Percentiles rank a stretch among this genome's conserved stretches.
Conservation (phyloP, 2,329 filamentous ascomycete species). For the Hysterium pulicare region DNA sequence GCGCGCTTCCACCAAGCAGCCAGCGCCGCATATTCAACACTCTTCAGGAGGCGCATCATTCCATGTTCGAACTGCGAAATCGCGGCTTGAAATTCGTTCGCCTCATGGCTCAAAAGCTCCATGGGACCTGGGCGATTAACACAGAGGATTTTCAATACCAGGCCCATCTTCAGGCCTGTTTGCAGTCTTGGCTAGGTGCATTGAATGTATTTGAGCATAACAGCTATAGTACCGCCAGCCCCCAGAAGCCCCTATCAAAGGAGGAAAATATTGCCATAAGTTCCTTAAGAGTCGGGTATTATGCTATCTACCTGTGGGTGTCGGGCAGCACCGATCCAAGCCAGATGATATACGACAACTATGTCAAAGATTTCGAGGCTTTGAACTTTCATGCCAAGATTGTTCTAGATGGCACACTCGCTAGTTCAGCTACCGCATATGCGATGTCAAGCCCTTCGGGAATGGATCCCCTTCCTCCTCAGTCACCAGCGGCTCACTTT, state of each 20-base stretch:
- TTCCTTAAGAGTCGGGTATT: conserved; percentile 10
- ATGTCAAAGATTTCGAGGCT: conserved; percentile 16
- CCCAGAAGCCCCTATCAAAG: conserved; percentile 11
- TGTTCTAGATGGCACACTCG: conserved; percentile 11
- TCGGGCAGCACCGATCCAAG: conserved; percentile 9
- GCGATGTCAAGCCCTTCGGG: not conserved
- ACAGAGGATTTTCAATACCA: conserved; percentile 9
- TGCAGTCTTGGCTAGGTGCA: conserved; percentile 14
- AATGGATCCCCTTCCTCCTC: not conserved
- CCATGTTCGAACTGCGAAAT: conserved; percentile 19
- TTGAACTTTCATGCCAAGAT: conserved; percentile 14
- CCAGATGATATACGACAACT: conserved; percentile 14
- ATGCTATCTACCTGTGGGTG: conserved; percentile 11
- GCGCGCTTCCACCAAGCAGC: conserved; percentile 2
- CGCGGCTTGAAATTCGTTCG: conserved; percentile 10
- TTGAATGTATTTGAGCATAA: conserved; percentile 6
- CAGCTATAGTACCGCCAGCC: conserved; percentile 6
- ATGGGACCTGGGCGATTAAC: conserved; percentile 1
- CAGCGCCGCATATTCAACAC: conserved; percentile 6
- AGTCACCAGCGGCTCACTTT: conserved; percentile 10
- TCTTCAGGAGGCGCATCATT: conserved; percentile 15
- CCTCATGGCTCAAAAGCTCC: conserved; percentile 7
- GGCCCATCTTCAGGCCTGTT: conserved; percentile 11
- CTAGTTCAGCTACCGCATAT: not conserved
- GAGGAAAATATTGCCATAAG: conserved; percentile 14